Evolutionary conservation across 202 grass and related monocot species (phyloP).

Genomic region (Brachypodium distachyon): DNA sequence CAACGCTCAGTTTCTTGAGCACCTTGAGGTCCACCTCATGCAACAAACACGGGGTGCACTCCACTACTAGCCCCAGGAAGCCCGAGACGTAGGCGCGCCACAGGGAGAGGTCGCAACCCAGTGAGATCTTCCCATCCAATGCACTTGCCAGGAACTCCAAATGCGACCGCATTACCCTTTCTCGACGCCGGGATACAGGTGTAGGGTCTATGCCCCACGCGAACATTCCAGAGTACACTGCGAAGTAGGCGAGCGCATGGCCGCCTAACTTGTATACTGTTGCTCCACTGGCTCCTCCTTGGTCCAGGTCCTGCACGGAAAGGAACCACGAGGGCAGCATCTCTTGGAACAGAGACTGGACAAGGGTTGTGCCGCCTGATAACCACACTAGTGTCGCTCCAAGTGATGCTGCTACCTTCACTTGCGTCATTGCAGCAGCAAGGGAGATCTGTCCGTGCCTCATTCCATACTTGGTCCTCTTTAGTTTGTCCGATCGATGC

Average conservation of each 20-base stretch:
- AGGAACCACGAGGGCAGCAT: constrained; percentile 95
- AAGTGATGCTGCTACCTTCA: constrained; percentile 69
- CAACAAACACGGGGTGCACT: constrained; percentile 78
- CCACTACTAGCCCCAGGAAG: constrained; percentile 69
- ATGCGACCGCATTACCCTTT: constrained; percentile 58
- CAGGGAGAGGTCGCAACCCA: constrained; percentile 61
- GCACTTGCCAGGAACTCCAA: constrained; percentile 79
- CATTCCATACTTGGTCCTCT: constrained; percentile 55
- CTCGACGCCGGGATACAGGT: constrained; percentile 49
- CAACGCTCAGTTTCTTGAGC: constrained; percentile 50
- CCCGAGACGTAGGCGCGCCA: constrained; percentile 76
- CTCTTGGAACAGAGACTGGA: constrained; percentile 84
- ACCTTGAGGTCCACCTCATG: constrained; percentile 61
- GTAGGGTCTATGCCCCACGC: constrained; percentile 76
- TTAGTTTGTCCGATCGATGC: constrained; percentile 44
- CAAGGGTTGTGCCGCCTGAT: constrained; percentile 65
- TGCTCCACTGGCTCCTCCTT: constrained; percentile 41
- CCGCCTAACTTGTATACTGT: constrained; percentile 62
- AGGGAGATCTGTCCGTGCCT: constrained; percentile 67
- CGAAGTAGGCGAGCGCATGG: constrained; percentile 61
- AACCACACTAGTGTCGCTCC: constrained; percentile 83
- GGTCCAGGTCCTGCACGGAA: constrained; percentile 47
- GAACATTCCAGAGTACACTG: constrained; percentile 76
- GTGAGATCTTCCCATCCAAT: constrained; percentile 73
- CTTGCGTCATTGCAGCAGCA: constrained; percentile 53